These are phyloP conservation scores for Trypanosomatidae sp. DNA, from an alignment of 208 protist genomes.

Conservation along the genomic window DNA sequence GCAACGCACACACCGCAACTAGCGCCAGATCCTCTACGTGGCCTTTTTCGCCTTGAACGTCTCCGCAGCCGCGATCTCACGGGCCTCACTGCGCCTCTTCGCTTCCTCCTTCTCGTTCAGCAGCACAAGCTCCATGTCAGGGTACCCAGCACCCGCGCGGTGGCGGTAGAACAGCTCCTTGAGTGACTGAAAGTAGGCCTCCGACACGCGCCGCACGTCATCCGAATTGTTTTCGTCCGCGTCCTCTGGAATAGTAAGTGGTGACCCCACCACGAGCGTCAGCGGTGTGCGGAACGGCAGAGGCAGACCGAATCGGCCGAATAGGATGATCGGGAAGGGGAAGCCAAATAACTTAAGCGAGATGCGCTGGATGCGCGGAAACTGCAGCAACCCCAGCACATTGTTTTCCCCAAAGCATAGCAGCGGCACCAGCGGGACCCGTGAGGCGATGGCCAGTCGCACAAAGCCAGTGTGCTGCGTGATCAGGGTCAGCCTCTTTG, in stretches of 20 bases:
- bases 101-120: constrained; percentile 43
- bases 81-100: constrained; percentile 20
- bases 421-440: constrained; percentile 77
- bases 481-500: constrained; percentile 55
- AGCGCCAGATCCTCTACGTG: background rate
- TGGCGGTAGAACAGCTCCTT: constrained; percentile 71
- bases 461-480: constrained; percentile 86
- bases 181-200: constrained; percentile 64
- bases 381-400: constrained; percentile 60
- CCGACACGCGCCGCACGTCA: constrained; percentile 45
- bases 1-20: background rate
- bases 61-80: constrained; percentile 12
- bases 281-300: constrained; percentile 59
- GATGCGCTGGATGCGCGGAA: constrained; percentile 61
- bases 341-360: constrained; percentile 74
- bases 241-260: constrained; percentile 51
- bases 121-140: constrained; percentile 75
- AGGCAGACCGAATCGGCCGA: constrained; percentile 69
- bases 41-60: constrained; percentile 15
- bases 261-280: constrained; percentile 73
- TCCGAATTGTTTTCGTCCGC: constrained; percentile 58
- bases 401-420: constrained; percentile 86
- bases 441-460: constrained; percentile 55
- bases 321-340: constrained; percentile 77
- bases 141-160: constrained; percentile 69